Conservation (phyloP, 345 rosid species). For the Lumnitzera racemosa region DNA sequence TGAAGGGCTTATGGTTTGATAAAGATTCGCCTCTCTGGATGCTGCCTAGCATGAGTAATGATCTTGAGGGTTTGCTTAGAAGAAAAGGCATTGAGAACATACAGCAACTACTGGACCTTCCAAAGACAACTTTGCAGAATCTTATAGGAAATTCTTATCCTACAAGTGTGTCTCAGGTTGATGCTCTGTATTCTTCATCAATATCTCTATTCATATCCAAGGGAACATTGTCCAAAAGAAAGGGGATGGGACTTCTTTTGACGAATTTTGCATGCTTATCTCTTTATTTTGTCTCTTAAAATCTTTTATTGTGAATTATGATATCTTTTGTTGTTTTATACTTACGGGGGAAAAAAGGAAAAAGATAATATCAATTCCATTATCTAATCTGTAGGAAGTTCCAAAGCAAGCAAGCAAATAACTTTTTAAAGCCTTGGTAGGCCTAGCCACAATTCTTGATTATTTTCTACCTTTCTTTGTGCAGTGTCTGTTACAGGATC, state of each 20-base stretch:
- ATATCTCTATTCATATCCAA: too few relatives aligned
- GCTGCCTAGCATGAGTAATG: conserved; percentile 83
- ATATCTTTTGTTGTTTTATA: too few relatives aligned
- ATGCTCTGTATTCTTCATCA: background rate
- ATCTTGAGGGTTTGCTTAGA: conserved; percentile 39
- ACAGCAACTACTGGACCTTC: conserved; percentile 66
- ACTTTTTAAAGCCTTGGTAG: background rate
- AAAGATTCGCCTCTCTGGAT: conserved; percentile 71
- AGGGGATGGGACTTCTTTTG: too few relatives aligned
- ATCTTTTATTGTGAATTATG: too few relatives aligned
- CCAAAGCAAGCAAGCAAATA: too few relatives aligned
- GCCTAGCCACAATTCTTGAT: background rate
- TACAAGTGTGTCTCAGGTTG: conserved; percentile 63
- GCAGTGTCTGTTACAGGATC: conserved; percentile 40
- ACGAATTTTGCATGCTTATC: too few relatives aligned
- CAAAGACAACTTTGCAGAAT: conserved; percentile 46
- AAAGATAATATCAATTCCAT: too few relatives aligned
- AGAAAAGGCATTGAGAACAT: conserved; percentile 49
- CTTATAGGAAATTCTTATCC: conserved; percentile 46
- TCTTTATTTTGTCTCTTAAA: too few relatives aligned
- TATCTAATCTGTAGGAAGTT: too few relatives aligned
- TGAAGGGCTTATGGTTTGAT: conserved; percentile 86
- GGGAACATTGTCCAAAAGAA: too few relatives aligned
- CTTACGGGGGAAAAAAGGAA: too few relatives aligned
- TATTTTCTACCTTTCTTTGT: background rate